These are phyloP conservation scores for Prunus campanulata DNA, from an alignment of 306 rosid genomes.

Conservation along the genomic window DNA sequence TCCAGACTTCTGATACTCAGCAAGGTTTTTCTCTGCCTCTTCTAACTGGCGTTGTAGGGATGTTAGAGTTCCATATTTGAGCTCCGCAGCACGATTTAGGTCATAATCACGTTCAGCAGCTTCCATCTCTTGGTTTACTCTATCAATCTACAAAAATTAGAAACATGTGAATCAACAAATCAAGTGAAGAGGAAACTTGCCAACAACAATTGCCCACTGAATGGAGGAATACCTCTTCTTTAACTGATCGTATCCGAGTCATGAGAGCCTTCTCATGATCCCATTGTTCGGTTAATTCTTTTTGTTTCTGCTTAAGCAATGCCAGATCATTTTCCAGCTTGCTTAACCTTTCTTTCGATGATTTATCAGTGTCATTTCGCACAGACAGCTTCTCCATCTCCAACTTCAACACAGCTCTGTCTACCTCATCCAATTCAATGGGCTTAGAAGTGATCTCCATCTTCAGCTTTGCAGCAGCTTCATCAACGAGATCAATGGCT, in stretches of 20 bases:
- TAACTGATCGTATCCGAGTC: constrained; percentile 79
- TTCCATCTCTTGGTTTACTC: constrained; percentile 96
- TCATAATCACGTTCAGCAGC: constrained; percentile 95
- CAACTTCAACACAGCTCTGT: constrained; percentile 78
- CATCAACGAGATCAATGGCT: constrained; percentile 99
- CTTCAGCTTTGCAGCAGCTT: constrained; percentile 97
- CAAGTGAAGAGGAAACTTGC: too few relatives aligned
- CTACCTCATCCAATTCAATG: constrained; percentile 89
- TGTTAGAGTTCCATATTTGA: constrained; percentile 81
- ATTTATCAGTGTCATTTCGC: constrained; percentile 89
- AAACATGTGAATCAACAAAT: neutral
- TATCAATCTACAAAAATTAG: constrained; percentile 61
- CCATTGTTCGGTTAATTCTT: constrained; percentile 75
- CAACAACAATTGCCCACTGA: neutral
- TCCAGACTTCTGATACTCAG: constrained; percentile 64
- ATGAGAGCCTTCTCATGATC: constrained; percentile 76
- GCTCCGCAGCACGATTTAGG: constrained; percentile 94
- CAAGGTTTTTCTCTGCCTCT: constrained; percentile 78
- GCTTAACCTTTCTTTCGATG: constrained; percentile 83
- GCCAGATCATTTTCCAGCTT: constrained; percentile 78
- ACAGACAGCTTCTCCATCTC: constrained; percentile 96
- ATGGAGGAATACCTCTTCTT: constrained; percentile 70
- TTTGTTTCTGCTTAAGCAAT: constrained; percentile 80
- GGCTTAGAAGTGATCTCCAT: constrained; percentile 99
- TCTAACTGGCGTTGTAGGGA: constrained; percentile 75